phyloP scores from a whole-genome alignment of 805 yeast species.

The Yamadazyma scolyti region DNA sequence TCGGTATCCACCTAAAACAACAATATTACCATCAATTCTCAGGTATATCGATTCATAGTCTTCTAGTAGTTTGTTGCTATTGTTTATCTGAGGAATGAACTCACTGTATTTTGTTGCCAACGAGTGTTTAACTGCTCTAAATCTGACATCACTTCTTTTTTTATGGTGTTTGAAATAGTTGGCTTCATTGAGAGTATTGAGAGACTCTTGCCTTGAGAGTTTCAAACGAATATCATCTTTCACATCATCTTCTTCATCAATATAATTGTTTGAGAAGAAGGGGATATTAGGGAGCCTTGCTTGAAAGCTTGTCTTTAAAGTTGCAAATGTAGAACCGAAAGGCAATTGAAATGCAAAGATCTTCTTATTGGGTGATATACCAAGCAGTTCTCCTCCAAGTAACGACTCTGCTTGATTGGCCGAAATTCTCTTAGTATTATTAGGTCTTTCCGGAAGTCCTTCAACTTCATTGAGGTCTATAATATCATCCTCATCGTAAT shows the following conservation, averaged over 20 bases:
- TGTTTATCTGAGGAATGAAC: slow-evolving; percentile 27
- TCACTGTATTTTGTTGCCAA: slow-evolving; percentile 48
- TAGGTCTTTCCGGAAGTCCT: not conserved
- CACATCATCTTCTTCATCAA: slow-evolving; percentile 10
- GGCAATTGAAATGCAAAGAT: slow-evolving; percentile 59
- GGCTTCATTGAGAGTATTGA: slow-evolving; percentile 63
- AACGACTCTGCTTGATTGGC: slow-evolving; percentile 40
- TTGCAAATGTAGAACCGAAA: slow-evolving; percentile 42
- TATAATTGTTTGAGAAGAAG: slow-evolving; percentile 1
- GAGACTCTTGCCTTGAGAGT: slow-evolving; percentile 51
- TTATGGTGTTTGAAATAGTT: slow-evolving; percentile 49
- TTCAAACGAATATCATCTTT: slow-evolving; percentile 33
- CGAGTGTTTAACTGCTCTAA: slow-evolving; percentile 66
- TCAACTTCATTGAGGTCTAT: slow-evolving; percentile 1
- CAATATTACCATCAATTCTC: slow-evolving; percentile 70
- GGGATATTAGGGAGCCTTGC: slow-evolving; percentile 3
- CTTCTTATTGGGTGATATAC: slow-evolving; percentile 29
- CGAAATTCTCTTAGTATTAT: slow-evolving; percentile 2
- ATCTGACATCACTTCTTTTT: slow-evolving; percentile 62
- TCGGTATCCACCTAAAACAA: slow-evolving; percentile 84
- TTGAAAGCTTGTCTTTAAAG: slow-evolving; percentile 11
- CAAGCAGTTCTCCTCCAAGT: slow-evolving; percentile 47
- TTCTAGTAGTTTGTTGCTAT: slow-evolving; percentile 1
- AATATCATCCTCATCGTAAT: slow-evolving; percentile 4
- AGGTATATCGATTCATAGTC: slow-evolving; percentile 47